A percentile compares a stretch with the other conserved stretches of the same genome.
phyloP scores from a whole-genome alignment of 192 early-diverging fungal species.

The Coemansia sp. region DNA sequence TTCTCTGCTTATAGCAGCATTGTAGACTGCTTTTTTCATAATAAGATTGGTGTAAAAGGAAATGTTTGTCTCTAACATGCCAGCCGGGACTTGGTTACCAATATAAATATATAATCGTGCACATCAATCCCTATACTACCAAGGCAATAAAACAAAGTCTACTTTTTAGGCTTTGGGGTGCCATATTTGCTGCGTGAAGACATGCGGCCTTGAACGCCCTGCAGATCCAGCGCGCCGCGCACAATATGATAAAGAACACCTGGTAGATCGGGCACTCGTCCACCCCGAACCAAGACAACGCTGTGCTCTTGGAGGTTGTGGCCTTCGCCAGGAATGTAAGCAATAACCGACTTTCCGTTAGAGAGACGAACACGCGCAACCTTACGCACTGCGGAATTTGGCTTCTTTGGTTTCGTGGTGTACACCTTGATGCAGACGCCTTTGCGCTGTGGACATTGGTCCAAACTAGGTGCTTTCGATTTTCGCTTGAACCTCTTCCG shows the following conservation, averaged over 20 bases:
- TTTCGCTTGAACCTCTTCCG: constrained; percentile 69
- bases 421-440: constrained; percentile 96
- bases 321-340: constrained; percentile 98
- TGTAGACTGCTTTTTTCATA: too few species aligned
- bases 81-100: too few species aligned
- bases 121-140: too few species aligned
- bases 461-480: constrained; percentile 80
- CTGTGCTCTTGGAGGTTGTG: constrained; percentile 98
- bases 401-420: constrained; percentile 95
- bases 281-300: constrained; percentile 92
- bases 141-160: constrained; percentile 1
- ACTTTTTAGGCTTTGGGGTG: constrained; percentile 71
- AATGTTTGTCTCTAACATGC: too few species aligned
- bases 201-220: constrained; percentile 84
- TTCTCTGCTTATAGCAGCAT: not conserved
- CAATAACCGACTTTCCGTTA: constrained; percentile 88
- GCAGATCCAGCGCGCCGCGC: constrained; percentile 90
- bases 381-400: constrained; percentile 96
- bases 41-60: too few species aligned
- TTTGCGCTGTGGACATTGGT: constrained; percentile 83
- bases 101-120: too few species aligned
- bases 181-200: constrained; percentile 92
- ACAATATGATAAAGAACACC: constrained; percentile 95
- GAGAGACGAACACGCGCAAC: constrained; percentile 89
- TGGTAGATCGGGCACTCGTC: constrained; percentile 95